Evolutionary conservation across 306 rosid species (phyloP), one percentile per base, ranked within the genome.

Genomic region (Cucurbita maxima): DNA sequence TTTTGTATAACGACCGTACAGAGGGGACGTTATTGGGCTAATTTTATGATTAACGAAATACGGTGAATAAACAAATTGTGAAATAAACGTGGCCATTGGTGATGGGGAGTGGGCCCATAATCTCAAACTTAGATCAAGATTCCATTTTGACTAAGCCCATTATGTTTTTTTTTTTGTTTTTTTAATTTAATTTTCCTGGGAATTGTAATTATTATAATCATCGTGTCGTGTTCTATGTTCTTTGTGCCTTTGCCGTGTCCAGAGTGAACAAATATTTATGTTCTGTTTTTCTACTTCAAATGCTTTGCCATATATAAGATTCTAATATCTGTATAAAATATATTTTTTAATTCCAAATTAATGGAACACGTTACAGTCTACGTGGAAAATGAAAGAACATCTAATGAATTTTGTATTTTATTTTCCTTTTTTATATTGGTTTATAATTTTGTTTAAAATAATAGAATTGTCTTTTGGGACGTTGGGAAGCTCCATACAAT

Each of bases 181-280:
- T 1, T 58, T 5, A 14, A 56, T 11, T 25, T 25, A 12, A 3
- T 20, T 20, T 16, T 36, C 0, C 4, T 66, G 40, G 18, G 11
- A 67, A 67, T 43, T 67, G 41, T 45, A 67, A 67, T 45, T 67
- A 67, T 67, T 43, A 67, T 67, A 67, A 67, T 67, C 72, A 67
- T 67, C 54, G 56, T 67, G 72, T 67, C 55, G 18, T 67, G 72
- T 45, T 14, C 52, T 64, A 30, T 67, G 72, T 20, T 14, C 52
- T 64, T 15, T 58, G 3, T 5, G 41, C 13, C 30, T 58, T 58
- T 58, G 64, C 68, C 43, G 19, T 36, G 25, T 63, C 71, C 5
- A 44, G 19, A 66, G 55, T 38, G 3, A 43, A 43, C 37, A 2
- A 66, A 44, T 44, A 30, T 64, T 66, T 11, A 66, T 44, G 19